Evolutionary conservation across 345 rosid genomes (phyloP).

Genomic region (Raphanus sativus): DNA sequence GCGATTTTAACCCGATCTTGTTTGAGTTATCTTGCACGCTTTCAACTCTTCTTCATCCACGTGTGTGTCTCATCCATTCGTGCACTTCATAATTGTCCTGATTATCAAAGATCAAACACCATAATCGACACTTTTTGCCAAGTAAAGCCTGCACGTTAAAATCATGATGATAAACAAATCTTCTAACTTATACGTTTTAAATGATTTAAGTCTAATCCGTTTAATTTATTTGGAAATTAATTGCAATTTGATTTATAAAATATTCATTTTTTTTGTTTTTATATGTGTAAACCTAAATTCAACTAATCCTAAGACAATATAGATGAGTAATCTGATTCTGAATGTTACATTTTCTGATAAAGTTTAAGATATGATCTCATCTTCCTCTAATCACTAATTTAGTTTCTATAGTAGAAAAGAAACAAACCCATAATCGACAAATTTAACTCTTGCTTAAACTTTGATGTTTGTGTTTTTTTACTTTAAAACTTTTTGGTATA

Average conservation of each 20-base stretch:
- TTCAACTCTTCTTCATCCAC: neutral
- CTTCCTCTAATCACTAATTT: neutral
- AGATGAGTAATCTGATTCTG: neutral
- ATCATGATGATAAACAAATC: neutral
- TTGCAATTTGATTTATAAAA: neutral
- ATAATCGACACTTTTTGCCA: neutral
- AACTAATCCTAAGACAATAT: neutral
- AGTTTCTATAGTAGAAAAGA: neutral
- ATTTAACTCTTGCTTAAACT: neutral
- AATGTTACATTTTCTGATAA: neutral
- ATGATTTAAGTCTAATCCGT: neutral
- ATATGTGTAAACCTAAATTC: neutral
- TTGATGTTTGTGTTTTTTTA: neutral
- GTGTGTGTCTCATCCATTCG: neutral
- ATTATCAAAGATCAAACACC: neutral
- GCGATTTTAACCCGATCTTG: neutral
- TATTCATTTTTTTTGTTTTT: too few species aligned
- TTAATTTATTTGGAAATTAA: neutral
- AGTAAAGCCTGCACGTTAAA: neutral
- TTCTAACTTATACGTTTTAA: neutral
- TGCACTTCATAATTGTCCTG: neutral
- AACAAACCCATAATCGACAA: neutral
- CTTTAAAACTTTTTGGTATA: too few species aligned
- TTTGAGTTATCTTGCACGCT: slow-evolving; percentile 16
- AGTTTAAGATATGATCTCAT: neutral